Base-by-base conservation (phyloP, 495 filamentous ascomycete species). In the Elasticomyces elasticus region DNA sequence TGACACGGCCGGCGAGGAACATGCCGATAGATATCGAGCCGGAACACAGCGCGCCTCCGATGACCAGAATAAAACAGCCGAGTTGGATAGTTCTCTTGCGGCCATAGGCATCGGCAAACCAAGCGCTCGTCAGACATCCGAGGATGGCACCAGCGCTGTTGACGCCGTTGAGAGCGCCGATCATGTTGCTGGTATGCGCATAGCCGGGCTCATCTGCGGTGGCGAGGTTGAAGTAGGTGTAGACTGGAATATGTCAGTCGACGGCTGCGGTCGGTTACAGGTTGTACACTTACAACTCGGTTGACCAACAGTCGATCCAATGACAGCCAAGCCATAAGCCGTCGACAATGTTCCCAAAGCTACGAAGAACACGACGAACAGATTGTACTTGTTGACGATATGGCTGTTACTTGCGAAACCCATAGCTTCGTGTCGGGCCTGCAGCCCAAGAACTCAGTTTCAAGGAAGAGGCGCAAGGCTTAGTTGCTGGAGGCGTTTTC, bases 231-330 rank as follows among this genome's bases (percentile, higher is more conserved):
- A 65, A 61, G 47, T 62, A 63, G 3, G 45, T 51, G 48, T 65
- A 65, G 49, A 65, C 50, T 53, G 33, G 23, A 23, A 7, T 6
- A 33, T 20, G 26, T 49, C 30, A 49, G 33, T 33, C 3, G 15
- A 12, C 7, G 5, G 9, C 12, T 17, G 15, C 28, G 31, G 22
- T 12, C 6, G 11, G 15, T n/a, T 31, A 11, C 5, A 26, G 10
- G 9, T 20, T 5, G 24, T 15, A 12, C 7, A 51, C 50, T 43
- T 44, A 53, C 50, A 77, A 58, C 67, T 70, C 10, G 74, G 74
- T 52, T 76, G 76, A 20, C 76, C 76, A 51, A 79, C 72, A 0
- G 75, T 77, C 42, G 74, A 75, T 10, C 65, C 61, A 42, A 79
- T 79, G 44, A 76, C 70, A 0, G 75, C 74, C 15, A 73, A 56